Base-by-base conservation (phyloP, 176 grass and related monocot genomes). In the Dendrocalamus sinicus region DNA sequence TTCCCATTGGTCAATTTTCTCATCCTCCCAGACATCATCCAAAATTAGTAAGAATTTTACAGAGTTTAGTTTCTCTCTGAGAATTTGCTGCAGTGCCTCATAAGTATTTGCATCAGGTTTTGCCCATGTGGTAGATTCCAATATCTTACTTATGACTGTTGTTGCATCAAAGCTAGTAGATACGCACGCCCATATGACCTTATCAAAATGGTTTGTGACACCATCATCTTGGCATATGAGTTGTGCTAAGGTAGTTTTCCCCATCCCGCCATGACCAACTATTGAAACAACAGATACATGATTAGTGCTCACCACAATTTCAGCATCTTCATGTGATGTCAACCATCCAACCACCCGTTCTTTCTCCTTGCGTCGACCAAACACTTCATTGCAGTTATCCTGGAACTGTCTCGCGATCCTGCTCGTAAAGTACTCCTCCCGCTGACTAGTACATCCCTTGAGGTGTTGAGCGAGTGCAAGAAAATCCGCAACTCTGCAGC, bases 341-440 rank as follows among this genome's bases (percentile, higher is more conserved):
- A 88, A 70, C 86, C 86, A 88, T 76, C 73, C 32, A 81, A 88
- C 14, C 46, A 88, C 60, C 58, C 37, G 7, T 20, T 44, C 43
- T 48, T 15, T 88, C 59, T 83, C 86, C 44, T 88, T 46, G 13
- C 70, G 47, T 70, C 86, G 41, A 19, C 86, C 86, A 9, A 88
- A 40, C 22, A 88, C 58, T 73, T 65, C 45, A 83, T 30, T 51
- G 62, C 45, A 60, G 86, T 70, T 76, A 70, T 70, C 46, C 54
- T 61, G 3, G 59, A 88, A 66, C 86, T 47, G 79, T 88, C 32
- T 67, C 79, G 8, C 68, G 78, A 28, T 45, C 6, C 24, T 73
- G 64, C 70, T 67, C 50, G 45, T 14, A 14, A 52, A 82, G 48
- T 72, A 61, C 2, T 40, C 55, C 50, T 65, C 11, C 32, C 59